Evolutionary conservation across 495 filamentous ascomycete genomes (phyloP).

Genomic region (Penicillium chermesinum): DNA sequence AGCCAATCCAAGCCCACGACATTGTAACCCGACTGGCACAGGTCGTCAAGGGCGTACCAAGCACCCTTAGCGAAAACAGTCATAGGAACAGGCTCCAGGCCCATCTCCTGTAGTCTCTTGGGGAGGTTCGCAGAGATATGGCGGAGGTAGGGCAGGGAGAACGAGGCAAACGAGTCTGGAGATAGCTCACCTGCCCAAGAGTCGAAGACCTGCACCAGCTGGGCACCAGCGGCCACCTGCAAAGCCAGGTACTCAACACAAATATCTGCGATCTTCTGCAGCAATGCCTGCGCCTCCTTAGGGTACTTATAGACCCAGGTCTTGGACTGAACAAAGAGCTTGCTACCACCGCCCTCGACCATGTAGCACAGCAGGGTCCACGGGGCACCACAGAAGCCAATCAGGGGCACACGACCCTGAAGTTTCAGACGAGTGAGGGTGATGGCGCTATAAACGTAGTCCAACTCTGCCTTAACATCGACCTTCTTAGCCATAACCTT

Average conservation of each 20-base stretch:
- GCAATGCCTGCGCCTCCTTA: constrained; percentile 67
- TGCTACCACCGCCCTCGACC: constrained; percentile 94
- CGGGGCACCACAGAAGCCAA: constrained; percentile 96
- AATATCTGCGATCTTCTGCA: constrained; percentile 86
- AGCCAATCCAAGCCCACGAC: constrained; percentile 94
- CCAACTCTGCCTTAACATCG: constrained; percentile 75
- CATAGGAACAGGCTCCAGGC: constrained; percentile 82
- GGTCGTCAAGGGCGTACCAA: constrained; percentile 88
- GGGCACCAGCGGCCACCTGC: constrained; percentile 85
- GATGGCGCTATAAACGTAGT: constrained; percentile 94
- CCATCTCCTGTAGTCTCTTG: constrained; percentile 61
- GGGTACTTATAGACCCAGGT: constrained; percentile 93
- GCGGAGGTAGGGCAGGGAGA: constrained; percentile 79
- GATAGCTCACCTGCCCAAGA: constrained; percentile 96
- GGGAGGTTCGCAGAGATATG: constrained; percentile 79
- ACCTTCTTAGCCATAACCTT: constrained; percentile 71
- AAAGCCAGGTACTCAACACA: constrained; percentile 91
- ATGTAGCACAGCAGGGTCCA: constrained; percentile 98
- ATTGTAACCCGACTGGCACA: constrained; percentile 85
- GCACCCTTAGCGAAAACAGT: constrained; percentile 99
- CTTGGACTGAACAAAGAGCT: constrained; percentile 86
- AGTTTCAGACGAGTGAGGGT: constrained; percentile 85
- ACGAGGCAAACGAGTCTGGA: constrained; percentile 71
- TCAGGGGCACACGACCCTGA: constrained; percentile 79
- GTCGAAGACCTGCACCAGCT: constrained; percentile 97